phyloP scores from a whole-genome alignment of 352 stramenopile species.

The Thalassiosira pacifica region DNA sequence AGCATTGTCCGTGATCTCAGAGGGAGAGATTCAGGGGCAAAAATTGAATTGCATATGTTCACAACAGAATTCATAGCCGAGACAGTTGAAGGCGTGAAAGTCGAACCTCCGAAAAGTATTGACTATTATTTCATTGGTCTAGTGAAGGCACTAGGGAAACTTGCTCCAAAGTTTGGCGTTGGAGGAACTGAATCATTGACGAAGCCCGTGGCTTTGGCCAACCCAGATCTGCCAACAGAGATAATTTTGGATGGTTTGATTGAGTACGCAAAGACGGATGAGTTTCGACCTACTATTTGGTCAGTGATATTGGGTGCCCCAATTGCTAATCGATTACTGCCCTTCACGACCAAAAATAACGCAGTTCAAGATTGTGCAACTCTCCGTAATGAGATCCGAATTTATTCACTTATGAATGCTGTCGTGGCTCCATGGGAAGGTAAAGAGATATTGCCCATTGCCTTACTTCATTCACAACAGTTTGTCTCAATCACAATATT shows the following conservation, averaged over 20 bases:
- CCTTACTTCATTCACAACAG: neutral
- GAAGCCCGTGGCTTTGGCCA: constrained; percentile 1
- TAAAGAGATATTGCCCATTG: neutral
- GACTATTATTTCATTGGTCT: constrained; percentile 6
- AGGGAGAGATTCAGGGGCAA: constrained; percentile 14
- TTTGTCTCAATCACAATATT: neutral
- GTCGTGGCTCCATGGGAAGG: constrained; percentile 9
- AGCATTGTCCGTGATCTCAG: constrained; percentile 20
- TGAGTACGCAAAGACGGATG: constrained; percentile 10
- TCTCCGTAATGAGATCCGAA: constrained; percentile 20
- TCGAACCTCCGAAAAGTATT: neutral
- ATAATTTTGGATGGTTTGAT: constrained; percentile 12
- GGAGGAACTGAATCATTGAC: constrained; percentile 6
- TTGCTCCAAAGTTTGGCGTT: neutral
- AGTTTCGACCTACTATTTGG: neutral
- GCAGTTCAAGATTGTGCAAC: constrained; percentile 8
- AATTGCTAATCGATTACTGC: neutral
- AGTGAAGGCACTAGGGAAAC: neutral
- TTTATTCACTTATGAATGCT: neutral
- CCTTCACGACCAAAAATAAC: constrained; percentile 18
- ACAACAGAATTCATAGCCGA: neutral
- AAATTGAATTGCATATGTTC: constrained; percentile 5
- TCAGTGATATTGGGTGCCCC: neutral
- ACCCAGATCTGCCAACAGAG: constrained; percentile 12
- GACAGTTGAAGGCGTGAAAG: constrained; percentile 12